Evolutionary conservation across 2,329 filamentous ascomycete species (phyloP).

Genomic region (Aspergillus amoenus): DNA sequence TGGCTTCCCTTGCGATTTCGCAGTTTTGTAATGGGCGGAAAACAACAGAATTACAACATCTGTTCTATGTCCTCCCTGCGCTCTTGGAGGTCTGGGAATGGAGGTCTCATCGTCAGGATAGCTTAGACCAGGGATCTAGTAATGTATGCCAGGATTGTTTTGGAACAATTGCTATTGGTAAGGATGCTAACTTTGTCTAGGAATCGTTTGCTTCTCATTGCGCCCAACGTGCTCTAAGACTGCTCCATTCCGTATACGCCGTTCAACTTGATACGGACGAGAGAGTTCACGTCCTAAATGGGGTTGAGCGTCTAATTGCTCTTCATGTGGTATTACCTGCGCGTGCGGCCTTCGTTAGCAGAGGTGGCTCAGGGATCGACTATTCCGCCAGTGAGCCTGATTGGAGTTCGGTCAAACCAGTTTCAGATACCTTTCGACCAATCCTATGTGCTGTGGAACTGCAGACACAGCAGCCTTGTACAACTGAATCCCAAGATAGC

Average conservation of each 20-base stretch:
- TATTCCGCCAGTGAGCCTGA: conserved; percentile 35
- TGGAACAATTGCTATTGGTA: not conserved
- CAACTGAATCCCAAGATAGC: conserved; percentile 2
- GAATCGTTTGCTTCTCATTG: conserved; percentile 35
- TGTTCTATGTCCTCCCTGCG: conserved; percentile 35
- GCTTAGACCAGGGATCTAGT: conserved; percentile 33
- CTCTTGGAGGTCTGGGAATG: conserved; percentile 40
- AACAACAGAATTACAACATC: conserved; percentile 34
- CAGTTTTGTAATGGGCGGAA: conserved; percentile 30
- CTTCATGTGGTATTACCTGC: conserved; percentile 44
- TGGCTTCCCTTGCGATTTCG: conserved; percentile 31
- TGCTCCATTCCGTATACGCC: conserved; percentile 29
- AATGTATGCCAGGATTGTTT: conserved; percentile 28
- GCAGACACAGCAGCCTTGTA: conserved; percentile 4
- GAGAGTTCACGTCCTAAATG: conserved; percentile 29
- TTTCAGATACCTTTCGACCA: conserved; percentile 38
- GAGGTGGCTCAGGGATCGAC: conserved; percentile 34
- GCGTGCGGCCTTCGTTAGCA: conserved; percentile 37
- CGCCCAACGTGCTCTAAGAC: conserved; percentile 35
- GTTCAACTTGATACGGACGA: conserved; percentile 32
- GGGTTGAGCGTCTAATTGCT: conserved; percentile 39
- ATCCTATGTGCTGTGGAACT: conserved; percentile 30
- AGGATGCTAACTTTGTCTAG: conserved; percentile 15
- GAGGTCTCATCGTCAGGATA: conserved; percentile 34
- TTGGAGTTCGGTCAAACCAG: conserved; percentile 34